These are phyloP conservation scores for Sequoia sempervirens DNA, from an alignment of 75 land plant species.

Conservation along the genomic window DNA sequence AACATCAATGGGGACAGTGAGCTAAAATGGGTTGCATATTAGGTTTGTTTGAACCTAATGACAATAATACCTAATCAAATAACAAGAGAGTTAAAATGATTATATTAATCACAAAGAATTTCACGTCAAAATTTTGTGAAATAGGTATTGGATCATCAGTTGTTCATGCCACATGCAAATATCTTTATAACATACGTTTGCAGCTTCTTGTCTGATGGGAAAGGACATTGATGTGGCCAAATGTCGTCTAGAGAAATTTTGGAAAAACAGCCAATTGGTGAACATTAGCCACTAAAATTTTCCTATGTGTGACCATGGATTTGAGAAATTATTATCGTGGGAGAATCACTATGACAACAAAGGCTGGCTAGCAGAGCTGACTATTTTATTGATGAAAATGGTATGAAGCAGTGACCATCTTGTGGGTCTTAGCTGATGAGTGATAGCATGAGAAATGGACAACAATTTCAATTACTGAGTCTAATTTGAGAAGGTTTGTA, in stretches of 20 bases:
- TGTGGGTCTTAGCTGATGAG: not conserved
- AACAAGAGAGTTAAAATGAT: not conserved
- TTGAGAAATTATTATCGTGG: not conserved
- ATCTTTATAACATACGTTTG: not conserved
- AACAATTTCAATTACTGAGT: not conserved
- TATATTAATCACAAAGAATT: not conserved
- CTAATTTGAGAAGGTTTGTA: not conserved
- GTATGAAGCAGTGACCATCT: not conserved
- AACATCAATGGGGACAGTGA: not conserved
- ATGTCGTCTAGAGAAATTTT: too few relatives aligned
- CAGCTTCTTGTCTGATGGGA: not conserved
- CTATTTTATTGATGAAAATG: not conserved
- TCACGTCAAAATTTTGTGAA: too few relatives aligned
- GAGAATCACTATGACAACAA: not conserved
- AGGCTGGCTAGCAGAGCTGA: not conserved
- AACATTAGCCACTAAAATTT: not conserved
- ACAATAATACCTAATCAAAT: not conserved
- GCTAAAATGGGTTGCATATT: not conserved
- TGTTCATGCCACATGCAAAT: not conserved
- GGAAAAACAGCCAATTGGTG: too few relatives aligned
- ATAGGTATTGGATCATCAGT: not conserved
- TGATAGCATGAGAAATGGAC: not conserved
- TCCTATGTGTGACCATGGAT: not conserved
- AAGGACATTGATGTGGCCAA: not conserved
- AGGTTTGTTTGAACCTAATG: not conserved